Evolutionary conservation across 2,329 filamentous ascomycete species (phyloP).

Genomic region (Diaporthe helianthi): DNA sequence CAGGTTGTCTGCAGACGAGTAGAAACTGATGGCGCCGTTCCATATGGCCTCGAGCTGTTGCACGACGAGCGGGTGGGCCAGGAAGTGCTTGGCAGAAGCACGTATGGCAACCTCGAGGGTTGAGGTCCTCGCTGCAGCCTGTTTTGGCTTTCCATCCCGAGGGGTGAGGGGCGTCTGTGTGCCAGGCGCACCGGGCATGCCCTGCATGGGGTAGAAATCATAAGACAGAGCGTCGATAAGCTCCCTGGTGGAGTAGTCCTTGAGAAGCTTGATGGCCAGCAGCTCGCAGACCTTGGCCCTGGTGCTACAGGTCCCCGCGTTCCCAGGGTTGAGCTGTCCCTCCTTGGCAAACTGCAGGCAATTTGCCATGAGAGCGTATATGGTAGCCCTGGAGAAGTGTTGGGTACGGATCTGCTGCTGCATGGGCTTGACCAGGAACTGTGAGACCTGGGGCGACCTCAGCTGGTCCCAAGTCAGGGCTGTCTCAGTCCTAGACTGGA

Average conservation of each 20-base stretch:
- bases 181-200: constrained; percentile 59
- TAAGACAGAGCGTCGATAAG: constrained; percentile 94
- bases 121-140: constrained; percentile 78
- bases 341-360: constrained; percentile 94
- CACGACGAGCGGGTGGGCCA: constrained; percentile 89
- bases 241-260: constrained; percentile 87
- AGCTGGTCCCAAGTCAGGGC: constrained; percentile 94
- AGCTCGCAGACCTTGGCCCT: constrained; percentile 90
- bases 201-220: constrained; percentile 92
- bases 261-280: constrained; percentile 85
- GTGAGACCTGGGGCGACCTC: constrained; percentile 92
- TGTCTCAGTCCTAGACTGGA: constrained; percentile 87
- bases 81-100: constrained; percentile 89
- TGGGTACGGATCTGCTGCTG: constrained; percentile 84
- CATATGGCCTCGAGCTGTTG: constrained; percentile 97
- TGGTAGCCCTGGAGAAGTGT: constrained; percentile 84
- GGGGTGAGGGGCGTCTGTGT: constrained; percentile 49
- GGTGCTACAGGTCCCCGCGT: constrained; percentile 82
- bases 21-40: constrained; percentile 94
- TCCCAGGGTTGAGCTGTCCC: constrained; percentile 79
- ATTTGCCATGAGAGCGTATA: constrained; percentile 93
- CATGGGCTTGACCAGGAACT: constrained; percentile 95
- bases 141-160: constrained; percentile 52
- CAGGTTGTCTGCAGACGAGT: constrained; percentile 84
- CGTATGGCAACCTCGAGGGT: constrained; percentile 93